Evolutionary conservation across 2,329 filamentous ascomycete genomes (phyloP), one percentile per base, ranked within the genome.

Genomic region (Hypoxylon sp.): DNA sequence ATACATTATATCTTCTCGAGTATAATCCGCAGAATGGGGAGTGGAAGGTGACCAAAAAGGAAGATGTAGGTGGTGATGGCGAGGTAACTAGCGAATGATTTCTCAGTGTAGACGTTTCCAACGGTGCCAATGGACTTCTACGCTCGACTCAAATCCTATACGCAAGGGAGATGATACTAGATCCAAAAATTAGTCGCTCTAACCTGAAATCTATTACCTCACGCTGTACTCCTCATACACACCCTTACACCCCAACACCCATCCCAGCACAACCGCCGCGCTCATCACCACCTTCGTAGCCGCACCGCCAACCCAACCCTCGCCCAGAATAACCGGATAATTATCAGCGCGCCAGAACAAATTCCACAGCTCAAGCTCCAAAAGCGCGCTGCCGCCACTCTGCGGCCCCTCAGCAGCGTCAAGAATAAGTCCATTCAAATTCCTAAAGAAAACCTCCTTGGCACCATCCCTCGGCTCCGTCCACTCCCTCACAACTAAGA

Each of bases 391-490:
- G 17, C 54, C 51, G 10, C 24, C 17, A 35, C 64, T 47, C 63
- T 53, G 17, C 63, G 51, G 35, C 13, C 29, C 55, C 8, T 9
- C 29, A 3, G 50, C 6, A 48, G 68, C 74, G 35, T 73, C 71
- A 5, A 84, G 71, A 13, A 83, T 76, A 2, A 83, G 74, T 0
- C 81, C 81, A 46, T 86, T 85, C 26, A 86, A 62, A 55, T 85
- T 85, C 77, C 83, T 81, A 69, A 86, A 86, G 74, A 86, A 86
- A 0, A 84, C 66, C 1, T 81, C 78, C 72, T 86, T 86, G 10
- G 78, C 71, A 0, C 82, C 79, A 58, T 86, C 84, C 4, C 62
- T 74, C 0, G 84, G 84, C 14, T 82, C 80, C 0, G 84, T 86
- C 74, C 82, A 80, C 73, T 86, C 84, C 11, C 44, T 51, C 10